A percentile compares a stretch with the other conserved stretches of the same genome.
These are phyloP conservation scores for Diplodia mutila DNA, from an alignment of 2,329 filamentous ascomycete species.

Conservation along the genomic window DNA sequence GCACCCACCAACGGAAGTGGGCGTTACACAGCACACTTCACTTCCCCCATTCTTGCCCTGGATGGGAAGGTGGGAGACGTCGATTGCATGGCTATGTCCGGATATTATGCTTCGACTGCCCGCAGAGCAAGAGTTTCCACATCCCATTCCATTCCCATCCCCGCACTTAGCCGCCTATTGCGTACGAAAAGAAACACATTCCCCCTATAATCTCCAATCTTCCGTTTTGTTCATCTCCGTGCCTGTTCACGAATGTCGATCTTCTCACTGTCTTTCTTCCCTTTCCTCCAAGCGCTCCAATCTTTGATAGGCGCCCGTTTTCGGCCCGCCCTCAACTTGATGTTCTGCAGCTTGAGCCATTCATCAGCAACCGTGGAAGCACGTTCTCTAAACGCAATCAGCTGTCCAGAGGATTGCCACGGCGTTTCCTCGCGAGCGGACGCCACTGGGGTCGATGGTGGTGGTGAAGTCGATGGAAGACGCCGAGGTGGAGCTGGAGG, in stretches of 20 bases:
- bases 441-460: not conserved
- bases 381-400: not conserved
- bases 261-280: not conserved
- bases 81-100: too few species aligned
- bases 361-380: not conserved
- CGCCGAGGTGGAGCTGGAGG: too few species aligned
- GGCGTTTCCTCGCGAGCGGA: not conserved
- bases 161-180: not conserved
- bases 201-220: too few species aligned
- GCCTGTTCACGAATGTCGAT: conserved; percentile 1
- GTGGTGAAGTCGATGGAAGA: not conserved
- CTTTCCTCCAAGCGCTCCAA: not conserved
- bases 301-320: not conserved
- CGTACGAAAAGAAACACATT: too few species aligned
- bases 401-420: not conserved
- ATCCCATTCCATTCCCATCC: too few species aligned
- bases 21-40: not conserved
- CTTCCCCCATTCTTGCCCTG: not conserved
- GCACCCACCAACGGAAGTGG: conserved; percentile 9
- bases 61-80: not conserved
- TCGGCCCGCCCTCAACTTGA: not conserved
- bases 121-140: too few species aligned
- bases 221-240: not conserved
- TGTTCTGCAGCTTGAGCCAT: not conserved
- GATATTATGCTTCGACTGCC: not conserved